These are phyloP conservation scores for Trichoderma citrinoviride DNA, from an alignment of 2,329 filamentous ascomycete species.

Conservation along the genomic window DNA sequence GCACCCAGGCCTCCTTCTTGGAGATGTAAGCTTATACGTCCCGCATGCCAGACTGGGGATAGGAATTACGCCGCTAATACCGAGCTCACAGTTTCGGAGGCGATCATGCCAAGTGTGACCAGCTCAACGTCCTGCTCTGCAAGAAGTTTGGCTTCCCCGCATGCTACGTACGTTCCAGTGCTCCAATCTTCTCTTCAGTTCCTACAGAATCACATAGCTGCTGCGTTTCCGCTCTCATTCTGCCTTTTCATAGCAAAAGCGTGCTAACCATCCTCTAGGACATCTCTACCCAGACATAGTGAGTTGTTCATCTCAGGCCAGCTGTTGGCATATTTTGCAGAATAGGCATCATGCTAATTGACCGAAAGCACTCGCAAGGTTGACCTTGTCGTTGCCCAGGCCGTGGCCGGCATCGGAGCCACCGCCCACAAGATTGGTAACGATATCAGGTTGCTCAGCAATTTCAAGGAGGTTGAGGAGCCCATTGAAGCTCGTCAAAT, in stretches of 20 bases:
- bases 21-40: slow-evolving; percentile 25
- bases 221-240: neutral
- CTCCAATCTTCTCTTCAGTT: too few species aligned
- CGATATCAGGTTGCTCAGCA: slow-evolving; percentile 71
- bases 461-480: slow-evolving; percentile 81
- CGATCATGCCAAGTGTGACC: slow-evolving; percentile 49
- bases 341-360: neutral
- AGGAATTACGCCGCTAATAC: slow-evolving; percentile 8
- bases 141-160: slow-evolving; percentile 52
- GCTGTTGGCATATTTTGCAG: neutral
- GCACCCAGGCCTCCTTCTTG: slow-evolving; percentile 73
- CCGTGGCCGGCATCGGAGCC: slow-evolving; percentile 73
- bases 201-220: neutral
- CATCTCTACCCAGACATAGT: slow-evolving; percentile 64
- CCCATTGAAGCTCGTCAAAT: slow-evolving; percentile 9
- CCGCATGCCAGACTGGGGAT: neutral
- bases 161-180: slow-evolving; percentile 36
- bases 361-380: slow-evolving; percentile 65
- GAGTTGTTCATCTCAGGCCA: neutral
- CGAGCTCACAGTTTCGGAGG: slow-evolving; percentile 41
- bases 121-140: slow-evolving; percentile 56
- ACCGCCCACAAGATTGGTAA: slow-evolving; percentile 68
- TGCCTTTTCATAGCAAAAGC: neutral
- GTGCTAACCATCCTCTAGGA: neutral
- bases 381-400: slow-evolving; percentile 73